Evolutionary conservation across 495 filamentous ascomycete species (phyloP).

Genomic region (Penicillium soppii): DNA sequence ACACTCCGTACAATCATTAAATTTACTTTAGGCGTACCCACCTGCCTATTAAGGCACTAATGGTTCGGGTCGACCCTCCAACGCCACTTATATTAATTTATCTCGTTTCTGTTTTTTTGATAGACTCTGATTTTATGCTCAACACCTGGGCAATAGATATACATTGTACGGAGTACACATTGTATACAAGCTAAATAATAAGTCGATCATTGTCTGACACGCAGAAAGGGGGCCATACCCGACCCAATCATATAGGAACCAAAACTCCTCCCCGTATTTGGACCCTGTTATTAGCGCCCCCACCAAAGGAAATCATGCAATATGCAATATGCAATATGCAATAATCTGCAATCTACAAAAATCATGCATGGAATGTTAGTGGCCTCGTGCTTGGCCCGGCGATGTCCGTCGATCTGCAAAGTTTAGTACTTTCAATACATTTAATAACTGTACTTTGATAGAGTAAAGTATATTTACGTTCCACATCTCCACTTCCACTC

Average conservation of each 20-base stretch:
- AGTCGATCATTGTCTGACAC: too few relatives aligned
- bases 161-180: too few relatives aligned
- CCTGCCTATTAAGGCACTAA: constrained; percentile 28
- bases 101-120: not conserved
- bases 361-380: constrained; percentile 1
- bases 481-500: too few relatives aligned
- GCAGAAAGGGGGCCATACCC: too few relatives aligned
- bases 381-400: constrained; percentile 11
- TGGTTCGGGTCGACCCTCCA: constrained; percentile 14
- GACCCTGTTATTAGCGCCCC: not conserved
- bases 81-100: constrained; percentile 9
- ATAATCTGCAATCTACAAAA: not conserved
- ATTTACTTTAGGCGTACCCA: constrained; percentile 19
- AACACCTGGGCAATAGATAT: too few relatives aligned
- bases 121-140: too few relatives aligned
- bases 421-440: not conserved
- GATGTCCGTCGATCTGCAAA: constrained; percentile 6
- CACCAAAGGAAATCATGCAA: not conserved
- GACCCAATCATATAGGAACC: too few relatives aligned
- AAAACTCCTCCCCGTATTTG: too few relatives aligned
- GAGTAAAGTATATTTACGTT: too few relatives aligned
- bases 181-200: too few relatives aligned
- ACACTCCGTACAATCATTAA: not conserved
- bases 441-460: too few relatives aligned
- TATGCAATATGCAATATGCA: not conserved